These are phyloP conservation scores for Phyllosticta capitalensis DNA, from an alignment of 2,329 filamentous ascomycete genomes.

Conservation along the genomic window DNA sequence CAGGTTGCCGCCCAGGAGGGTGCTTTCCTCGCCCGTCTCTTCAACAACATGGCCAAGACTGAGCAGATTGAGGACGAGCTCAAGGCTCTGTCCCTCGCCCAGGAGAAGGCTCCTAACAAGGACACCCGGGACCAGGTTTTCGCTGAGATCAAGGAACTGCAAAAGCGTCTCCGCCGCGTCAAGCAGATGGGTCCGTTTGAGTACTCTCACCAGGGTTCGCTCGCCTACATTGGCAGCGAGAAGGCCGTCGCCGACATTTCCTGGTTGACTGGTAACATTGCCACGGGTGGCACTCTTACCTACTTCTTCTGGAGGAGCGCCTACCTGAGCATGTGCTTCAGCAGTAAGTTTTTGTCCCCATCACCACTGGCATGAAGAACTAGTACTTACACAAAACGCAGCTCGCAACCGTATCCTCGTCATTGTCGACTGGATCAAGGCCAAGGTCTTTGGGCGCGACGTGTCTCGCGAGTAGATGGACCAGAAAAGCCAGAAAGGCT, in stretches of 20 bases:
- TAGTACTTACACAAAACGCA: constrained; percentile 25
- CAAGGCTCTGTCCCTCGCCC: constrained; percentile 51
- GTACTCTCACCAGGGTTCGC: constrained; percentile 93
- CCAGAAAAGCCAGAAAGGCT: not conserved
- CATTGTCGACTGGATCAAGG: constrained; percentile 91
- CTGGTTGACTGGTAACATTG: constrained; percentile 96
- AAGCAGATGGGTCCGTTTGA: constrained; percentile 97
- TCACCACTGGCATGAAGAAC: no score
- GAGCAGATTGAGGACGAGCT: constrained; percentile 72
- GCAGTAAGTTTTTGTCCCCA: constrained; percentile 59
- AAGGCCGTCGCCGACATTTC: constrained; percentile 95
- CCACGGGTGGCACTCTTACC: constrained; percentile 83
- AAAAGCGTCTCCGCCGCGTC: constrained; percentile 77
- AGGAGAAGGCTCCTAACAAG: constrained; percentile 58
- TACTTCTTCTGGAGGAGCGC: constrained; percentile 98
- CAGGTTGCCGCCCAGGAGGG: constrained; percentile 96
- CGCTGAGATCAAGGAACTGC: constrained; percentile 72
- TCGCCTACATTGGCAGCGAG: constrained; percentile 97
- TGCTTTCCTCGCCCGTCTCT: constrained; percentile 84
- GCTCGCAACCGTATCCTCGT: constrained; percentile 92
- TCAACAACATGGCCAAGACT: constrained; percentile 98
- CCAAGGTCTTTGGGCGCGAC: constrained; percentile 91
- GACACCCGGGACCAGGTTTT: constrained; percentile 49
- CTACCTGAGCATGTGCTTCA: constrained; percentile 99
- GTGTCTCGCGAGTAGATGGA: constrained; percentile 65